Percentiles rank a stretch among this genome's conserved stretches.
Conservation (phyloP, 164 flowering plant species). For the Euptelea pleiosperma region DNA sequence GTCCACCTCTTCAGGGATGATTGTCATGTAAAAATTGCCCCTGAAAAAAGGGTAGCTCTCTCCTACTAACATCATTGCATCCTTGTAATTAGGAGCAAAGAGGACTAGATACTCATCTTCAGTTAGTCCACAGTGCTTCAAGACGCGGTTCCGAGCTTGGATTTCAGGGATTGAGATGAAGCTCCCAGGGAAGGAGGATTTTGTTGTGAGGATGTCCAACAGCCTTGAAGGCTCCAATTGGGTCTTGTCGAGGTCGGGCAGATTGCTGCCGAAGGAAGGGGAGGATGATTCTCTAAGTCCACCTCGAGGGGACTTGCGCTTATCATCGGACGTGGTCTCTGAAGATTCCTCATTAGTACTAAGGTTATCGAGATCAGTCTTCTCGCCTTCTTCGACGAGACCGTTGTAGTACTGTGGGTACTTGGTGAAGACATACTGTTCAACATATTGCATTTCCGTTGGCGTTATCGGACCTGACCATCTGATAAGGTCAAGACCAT, state of each 20-base stretch:
- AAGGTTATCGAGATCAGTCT: slow-evolving; percentile 40
- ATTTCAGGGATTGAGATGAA: slow-evolving; percentile 73
- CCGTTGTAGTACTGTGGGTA: slow-evolving; percentile 71
- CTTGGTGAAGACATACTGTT: slow-evolving; percentile 70
- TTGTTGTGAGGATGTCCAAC: slow-evolving; percentile 59
- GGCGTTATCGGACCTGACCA: slow-evolving; percentile 94
- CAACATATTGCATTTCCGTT: slow-evolving; percentile 67
- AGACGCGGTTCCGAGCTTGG: slow-evolving; percentile 58
- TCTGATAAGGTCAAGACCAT: slow-evolving; percentile 57
- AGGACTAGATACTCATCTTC: slow-evolving; percentile 64
- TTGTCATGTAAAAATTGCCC: slow-evolving; percentile 27
- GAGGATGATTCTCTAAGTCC: slow-evolving; percentile 32
- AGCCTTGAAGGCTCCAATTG: slow-evolving; percentile 67
- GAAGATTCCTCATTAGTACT: slow-evolving; percentile 43
- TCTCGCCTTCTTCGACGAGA: slow-evolving; percentile 49
- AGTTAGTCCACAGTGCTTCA: slow-evolving; percentile 61
- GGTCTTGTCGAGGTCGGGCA: slow-evolving; percentile 50
- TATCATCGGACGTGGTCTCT: slow-evolving; percentile 38
- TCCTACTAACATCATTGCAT: slow-evolving; percentile 29
- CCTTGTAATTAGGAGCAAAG: not conserved
- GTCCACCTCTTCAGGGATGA: slow-evolving; percentile 39
- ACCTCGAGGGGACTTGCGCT: slow-evolving; percentile 53
- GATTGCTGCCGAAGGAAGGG: slow-evolving; percentile 41
- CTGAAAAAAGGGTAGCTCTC: slow-evolving; percentile 61
- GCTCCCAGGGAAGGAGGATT: slow-evolving; percentile 62